Base-by-base conservation (phyloP, 1,139 yeast genomes). In the Zygosaccharomyces sapae region DNA sequence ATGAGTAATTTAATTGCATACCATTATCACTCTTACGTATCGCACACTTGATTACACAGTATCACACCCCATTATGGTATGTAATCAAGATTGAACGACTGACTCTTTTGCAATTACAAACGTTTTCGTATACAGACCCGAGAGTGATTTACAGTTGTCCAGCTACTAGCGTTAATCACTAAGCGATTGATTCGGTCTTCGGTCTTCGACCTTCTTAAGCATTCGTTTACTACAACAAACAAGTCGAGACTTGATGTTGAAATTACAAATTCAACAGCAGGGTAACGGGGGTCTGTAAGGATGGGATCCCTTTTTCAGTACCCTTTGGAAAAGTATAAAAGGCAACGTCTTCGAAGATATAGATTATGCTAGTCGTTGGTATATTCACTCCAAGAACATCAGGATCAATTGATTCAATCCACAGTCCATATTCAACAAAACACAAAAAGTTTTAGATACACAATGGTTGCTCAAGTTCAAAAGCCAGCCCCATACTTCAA, bases 401-500 rank as follows among this genome's bases (percentile, higher is more conserved):
- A 22, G 29, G 24, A 25, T 41, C 44, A 41, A 27, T 37, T 31
- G 47, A 29, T 40, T 24, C 27, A 33, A 38, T 12, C 25, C 12
- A 25, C 4, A 31, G 18, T 12, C 7, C 7, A 31, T 4, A 31
- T 18, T 31, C 7, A 2, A 34, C 5, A 13, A 62, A 51, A 76
- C 7, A 19, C 25, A 1, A 22, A 22, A 22, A 22, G 25, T 22
- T 6, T 5, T 6, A 22, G 25, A 22, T 22, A 22, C 25, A 22
- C 25, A 4, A 22, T 88, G 95, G 92, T 83, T 70, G 90, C 95
- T 57, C 75, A 76, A 67, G 86, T 89, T 67, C 95, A 87, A 77
- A 83, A 86, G 71, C 96, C 90, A 70, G 98, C 98, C 67, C 98
- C 98, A 72, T 63, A 80, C 52, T 92, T 92, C 86, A 86, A 77